phyloP scores from a whole-genome alignment of 768 basidiomycete genomes.

The Leccinum uliginosum region DNA sequence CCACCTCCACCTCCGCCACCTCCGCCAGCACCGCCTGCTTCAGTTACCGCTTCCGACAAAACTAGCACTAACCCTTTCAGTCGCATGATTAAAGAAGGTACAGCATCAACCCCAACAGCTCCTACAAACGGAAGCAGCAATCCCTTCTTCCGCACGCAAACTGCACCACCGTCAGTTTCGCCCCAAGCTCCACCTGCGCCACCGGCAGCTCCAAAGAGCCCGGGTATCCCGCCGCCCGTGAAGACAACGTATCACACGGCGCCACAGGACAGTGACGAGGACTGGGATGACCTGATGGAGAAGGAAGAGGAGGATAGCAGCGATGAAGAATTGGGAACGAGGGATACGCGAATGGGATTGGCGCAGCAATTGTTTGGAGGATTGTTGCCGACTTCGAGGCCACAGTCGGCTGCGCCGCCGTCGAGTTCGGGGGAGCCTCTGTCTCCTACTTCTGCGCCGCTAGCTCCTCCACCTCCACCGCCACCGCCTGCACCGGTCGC shows the following conservation, averaged over 20 bases:
- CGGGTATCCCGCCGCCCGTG: slow-evolving; percentile 39
- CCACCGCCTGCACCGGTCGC: slow-evolving; percentile 23
- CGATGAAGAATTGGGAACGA: slow-evolving; percentile 72
- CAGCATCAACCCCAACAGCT: slow-evolving; percentile 25
- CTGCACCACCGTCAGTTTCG: slow-evolving; percentile 34
- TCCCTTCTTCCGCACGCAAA: slow-evolving; percentile 65
- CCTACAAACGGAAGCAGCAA: slow-evolving; percentile 52
- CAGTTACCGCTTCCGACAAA: slow-evolving; percentile 38
- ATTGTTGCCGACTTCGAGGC: slow-evolving; percentile 54
- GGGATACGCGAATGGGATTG: slow-evolving; percentile 63
- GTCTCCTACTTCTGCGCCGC: slow-evolving; percentile 33
- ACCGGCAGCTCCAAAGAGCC: slow-evolving; percentile 30
- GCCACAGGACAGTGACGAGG: slow-evolving; percentile 58
- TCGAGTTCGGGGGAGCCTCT: slow-evolving; percentile 19
- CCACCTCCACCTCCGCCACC: slow-evolving; percentile 32
- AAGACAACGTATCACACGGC: slow-evolving; percentile 63
- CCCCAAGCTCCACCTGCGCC: slow-evolving; percentile 16
- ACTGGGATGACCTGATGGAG: slow-evolving; percentile 84
- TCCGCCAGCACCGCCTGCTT: slow-evolving; percentile 23
- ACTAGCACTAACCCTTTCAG: slow-evolving; percentile 79
- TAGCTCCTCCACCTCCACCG: slow-evolving; percentile 38
- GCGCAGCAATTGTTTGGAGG: slow-evolving; percentile 77
- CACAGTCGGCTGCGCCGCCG: slow-evolving; percentile 48
- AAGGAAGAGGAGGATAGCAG: slow-evolving; percentile 66
- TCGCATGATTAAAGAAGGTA: slow-evolving; percentile 52